Evolutionary conservation across 495 filamentous ascomycete species (phyloP).

Genomic region (Sabuloglossum arenarium): DNA sequence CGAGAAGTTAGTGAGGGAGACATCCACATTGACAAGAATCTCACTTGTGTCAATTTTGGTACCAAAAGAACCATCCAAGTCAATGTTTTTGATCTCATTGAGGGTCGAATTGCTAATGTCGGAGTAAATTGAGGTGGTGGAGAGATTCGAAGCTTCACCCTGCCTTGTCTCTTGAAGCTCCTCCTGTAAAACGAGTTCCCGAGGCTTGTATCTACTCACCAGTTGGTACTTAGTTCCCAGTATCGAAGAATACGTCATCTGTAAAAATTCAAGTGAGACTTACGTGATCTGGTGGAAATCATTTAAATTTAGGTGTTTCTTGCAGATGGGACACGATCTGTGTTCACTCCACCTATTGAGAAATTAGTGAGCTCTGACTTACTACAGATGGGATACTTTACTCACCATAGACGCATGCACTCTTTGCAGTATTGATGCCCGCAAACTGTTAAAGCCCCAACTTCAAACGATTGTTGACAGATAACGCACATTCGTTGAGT

Average conservation of each 20-base stretch:
- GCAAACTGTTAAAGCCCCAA: slow-evolving; percentile 71
- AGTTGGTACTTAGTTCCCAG: neutral
- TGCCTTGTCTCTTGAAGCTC: slow-evolving; percentile 23
- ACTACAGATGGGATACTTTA: neutral
- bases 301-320: slow-evolving; percentile 30
- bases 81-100: slow-evolving; percentile 62
- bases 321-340: slow-evolving; percentile 58
- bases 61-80: slow-evolving; percentile 55
- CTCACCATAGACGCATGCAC: slow-evolving; percentile 58
- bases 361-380: neutral
- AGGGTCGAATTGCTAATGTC: slow-evolving; percentile 49
- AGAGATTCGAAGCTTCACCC: slow-evolving; percentile 4
- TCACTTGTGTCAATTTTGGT: slow-evolving; percentile 63
- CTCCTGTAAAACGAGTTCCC: slow-evolving; percentile 44
- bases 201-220: slow-evolving; percentile 38
- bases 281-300: slow-evolving; percentile 64
- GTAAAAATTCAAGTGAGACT: neutral
- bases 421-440: slow-evolving; percentile 81
- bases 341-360: slow-evolving; percentile 23
- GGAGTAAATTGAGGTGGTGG: slow-evolving; percentile 42
- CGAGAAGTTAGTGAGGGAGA: slow-evolving; percentile 7
- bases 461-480: slow-evolving; percentile 48
- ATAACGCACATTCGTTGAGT: slow-evolving; percentile 51
- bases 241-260: neutral
- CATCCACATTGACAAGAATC: neutral